These are phyloP conservation scores for Suhomyces kilbournensis DNA, from an alignment of 805 yeast genomes.

Conservation along the genomic window DNA sequence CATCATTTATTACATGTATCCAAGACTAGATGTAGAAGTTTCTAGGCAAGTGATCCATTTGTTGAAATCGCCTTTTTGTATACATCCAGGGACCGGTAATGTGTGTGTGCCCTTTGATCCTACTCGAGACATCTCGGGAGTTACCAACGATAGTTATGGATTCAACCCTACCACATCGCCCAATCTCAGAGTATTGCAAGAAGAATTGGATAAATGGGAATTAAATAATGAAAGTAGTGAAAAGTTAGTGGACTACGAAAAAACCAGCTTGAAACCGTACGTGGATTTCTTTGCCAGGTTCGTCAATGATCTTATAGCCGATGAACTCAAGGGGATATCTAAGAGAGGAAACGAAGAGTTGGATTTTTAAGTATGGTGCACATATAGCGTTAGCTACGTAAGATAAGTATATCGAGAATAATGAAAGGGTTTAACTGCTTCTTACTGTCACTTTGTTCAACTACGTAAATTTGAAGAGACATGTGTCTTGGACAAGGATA, in stretches of 20 bases:
- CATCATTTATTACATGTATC: conserved; percentile 77
- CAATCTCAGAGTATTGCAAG: conserved; percentile 58
- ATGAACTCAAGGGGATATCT: conserved; percentile 42
- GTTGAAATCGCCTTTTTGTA: conserved; percentile 93
- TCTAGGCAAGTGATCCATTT: conserved; percentile 87
- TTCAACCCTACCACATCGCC: conserved; percentile 85
- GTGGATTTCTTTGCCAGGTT: conserved; percentile 62
- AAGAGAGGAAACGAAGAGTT: conserved; percentile 34
- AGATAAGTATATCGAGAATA: background rate
- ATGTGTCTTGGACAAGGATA: no score
- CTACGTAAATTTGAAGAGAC: no score
- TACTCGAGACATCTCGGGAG: conserved; percentile 28
- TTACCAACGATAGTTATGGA: conserved; percentile 41
- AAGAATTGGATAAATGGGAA: conserved; percentile 57
- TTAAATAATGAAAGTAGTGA: conserved; percentile 23
- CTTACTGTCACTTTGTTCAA: no score
- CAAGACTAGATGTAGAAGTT: conserved; percentile 90
- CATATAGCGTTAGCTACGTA: no score
- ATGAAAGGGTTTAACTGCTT: background rate
- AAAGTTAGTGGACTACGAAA: conserved; percentile 48
- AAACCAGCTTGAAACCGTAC: conserved; percentile 69
- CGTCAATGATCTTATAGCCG: conserved; percentile 55
- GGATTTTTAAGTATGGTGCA: conserved; percentile 21
- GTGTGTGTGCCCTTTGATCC: conserved; percentile 88
- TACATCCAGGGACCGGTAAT: conserved; percentile 94